Evolutionary conservation across 1,284 basidiomycete genomes (phyloP).

Genomic region (Trichosporon sp.): DNA sequence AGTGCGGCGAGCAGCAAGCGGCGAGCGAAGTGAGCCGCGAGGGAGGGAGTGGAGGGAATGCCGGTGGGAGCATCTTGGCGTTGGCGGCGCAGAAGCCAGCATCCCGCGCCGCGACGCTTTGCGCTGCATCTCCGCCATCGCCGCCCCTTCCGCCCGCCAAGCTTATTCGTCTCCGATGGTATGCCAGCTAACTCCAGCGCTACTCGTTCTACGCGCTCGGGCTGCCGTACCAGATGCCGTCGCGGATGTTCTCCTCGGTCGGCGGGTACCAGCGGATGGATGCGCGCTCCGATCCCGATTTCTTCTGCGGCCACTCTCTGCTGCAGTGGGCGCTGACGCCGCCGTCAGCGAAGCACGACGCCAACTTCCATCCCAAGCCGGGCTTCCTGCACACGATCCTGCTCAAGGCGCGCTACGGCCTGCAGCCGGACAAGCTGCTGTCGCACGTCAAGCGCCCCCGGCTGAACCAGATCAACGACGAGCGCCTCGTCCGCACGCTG

Average conservation of each 20-base stretch:
- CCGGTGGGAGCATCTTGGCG: too few species aligned
- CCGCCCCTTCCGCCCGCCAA: too few species aligned
- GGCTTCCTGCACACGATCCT: constrained; percentile 52
- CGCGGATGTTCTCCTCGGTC: constrained; percentile 45
- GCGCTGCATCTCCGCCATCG: too few species aligned
- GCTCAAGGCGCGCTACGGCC: constrained; percentile 47
- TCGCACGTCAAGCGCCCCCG: constrained; percentile 40
- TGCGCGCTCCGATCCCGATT: constrained; percentile 30
- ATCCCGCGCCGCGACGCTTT: too few species aligned
- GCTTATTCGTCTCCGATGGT: background rate
- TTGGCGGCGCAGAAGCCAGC: too few species aligned
- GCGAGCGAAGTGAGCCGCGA: background rate
- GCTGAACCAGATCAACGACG: constrained; percentile 41
- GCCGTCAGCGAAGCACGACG: constrained; percentile 32
- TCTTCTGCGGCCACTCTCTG: constrained; percentile 46
- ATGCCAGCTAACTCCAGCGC: constrained; percentile 26
- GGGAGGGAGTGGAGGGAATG: too few species aligned
- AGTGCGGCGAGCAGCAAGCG: constrained; percentile 12
- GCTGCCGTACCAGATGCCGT: constrained; percentile 48
- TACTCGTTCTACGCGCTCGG: constrained; percentile 52
- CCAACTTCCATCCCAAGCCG: constrained; percentile 44
- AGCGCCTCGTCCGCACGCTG: constrained; percentile 39
- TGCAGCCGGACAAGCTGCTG: constrained; percentile 46
- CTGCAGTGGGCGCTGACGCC: constrained; percentile 48
- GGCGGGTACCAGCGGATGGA: constrained; percentile 42